phyloP scores from a whole-genome alignment of 2,329 filamentous ascomycete genomes.

The Rutstroemia sp. region DNA sequence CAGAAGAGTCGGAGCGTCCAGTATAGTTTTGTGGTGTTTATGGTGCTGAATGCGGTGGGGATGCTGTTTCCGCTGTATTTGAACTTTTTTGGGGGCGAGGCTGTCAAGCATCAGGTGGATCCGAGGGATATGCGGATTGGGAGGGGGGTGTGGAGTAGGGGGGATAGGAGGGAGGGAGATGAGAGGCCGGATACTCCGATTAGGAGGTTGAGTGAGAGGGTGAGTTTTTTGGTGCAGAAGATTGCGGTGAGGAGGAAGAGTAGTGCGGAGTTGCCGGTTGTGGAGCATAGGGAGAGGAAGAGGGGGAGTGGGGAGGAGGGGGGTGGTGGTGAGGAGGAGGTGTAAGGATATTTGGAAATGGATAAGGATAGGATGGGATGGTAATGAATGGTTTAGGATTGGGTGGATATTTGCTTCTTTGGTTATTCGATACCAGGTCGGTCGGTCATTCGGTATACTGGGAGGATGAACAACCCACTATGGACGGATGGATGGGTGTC shows the following conservation, averaged over 20 bases:
- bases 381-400: neutral
- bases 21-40: constrained; percentile 23
- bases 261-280: constrained; percentile 11
- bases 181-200: constrained; percentile 7
- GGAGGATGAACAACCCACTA: too few species aligned
- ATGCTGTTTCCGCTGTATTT: constrained; percentile 25
- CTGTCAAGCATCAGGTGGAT: constrained; percentile 23
- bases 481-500: too few species aligned
- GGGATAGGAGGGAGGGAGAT: neutral
- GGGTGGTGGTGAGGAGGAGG: neutral
- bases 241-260: constrained; percentile 9
- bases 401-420: too few species aligned
- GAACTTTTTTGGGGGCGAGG: constrained; percentile 11
- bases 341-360: neutral
- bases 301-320: neutral
- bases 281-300: constrained; percentile 15
- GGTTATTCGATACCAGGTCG: too few species aligned
- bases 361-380: neutral
- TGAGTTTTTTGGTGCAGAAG: constrained; percentile 15
- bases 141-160: neutral
- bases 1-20: constrained; percentile 14
- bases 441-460: too few species aligned
- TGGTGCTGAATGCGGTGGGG: constrained; percentile 21
- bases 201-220: constrained; percentile 11
- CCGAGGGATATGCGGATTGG: constrained; percentile 6